Evolutionary conservation across 768 basidiomycete species (phyloP), one percentile per base, ranked within the genome.

Genomic region (Termitomyces titanicus): DNA sequence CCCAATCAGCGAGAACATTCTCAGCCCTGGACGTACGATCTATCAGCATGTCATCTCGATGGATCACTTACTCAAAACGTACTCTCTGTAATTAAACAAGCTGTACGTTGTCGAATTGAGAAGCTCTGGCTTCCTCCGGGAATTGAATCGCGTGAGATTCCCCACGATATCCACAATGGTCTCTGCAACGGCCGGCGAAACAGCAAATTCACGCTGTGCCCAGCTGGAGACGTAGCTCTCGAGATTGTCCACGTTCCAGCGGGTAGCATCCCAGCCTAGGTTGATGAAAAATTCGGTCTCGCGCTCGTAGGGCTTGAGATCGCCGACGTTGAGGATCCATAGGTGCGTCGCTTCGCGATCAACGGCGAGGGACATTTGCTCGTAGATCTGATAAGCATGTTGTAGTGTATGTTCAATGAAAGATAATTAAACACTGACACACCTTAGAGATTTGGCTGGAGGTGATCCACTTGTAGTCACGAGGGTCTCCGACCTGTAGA

Each of bases 311-410:
- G 86, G 86, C 65, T 89, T 89, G 49, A 90, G 69, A 61, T 89
- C 86, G 15, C 88, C 88, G 52, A 90, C 86, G 64, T 89, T 90
- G 52, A 90, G 67, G 42, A 90, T 79, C 85, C 86, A 88, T 44
- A 90, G 70, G 15, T 74, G 74, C 12, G 73, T 79, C 8, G 85
- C 84, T 25, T 83, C 72, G 25, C 82, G 79, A 17, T 80, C 79
- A 12, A 82, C 74, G 0, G 86, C 83, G 20, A 86, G 72, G 22
- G 84, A 83, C 78, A 90, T 79, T 72, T 88, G 86, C 59, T 90
- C 85, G 66, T 79, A 83, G 7, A 80, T 75, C 81, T 82, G 50
- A 6, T 27, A 20, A 29, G 8, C 5, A 18, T 17, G 25, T 45
- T 20, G 33, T 17, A 31, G 24, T n/a, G 17, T 11, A 13, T 20